These are phyloP conservation scores for Penicillium parvum DNA, from an alignment of 495 filamentous ascomycete genomes.

Conservation along the genomic window DNA sequence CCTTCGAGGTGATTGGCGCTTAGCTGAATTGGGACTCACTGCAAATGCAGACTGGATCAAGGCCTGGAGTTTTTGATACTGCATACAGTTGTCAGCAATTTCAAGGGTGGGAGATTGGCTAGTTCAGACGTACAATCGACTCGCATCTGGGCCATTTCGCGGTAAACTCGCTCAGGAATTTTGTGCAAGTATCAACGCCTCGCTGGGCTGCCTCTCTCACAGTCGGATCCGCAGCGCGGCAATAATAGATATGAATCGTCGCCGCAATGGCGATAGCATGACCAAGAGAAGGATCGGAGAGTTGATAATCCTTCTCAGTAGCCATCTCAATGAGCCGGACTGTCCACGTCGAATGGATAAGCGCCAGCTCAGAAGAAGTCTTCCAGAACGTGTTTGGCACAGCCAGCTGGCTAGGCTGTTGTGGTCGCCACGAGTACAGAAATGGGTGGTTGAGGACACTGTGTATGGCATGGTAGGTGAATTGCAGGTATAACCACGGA, in stretches of 20 bases:
- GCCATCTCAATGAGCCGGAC: constrained; percentile 43
- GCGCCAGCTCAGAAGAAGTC: constrained; percentile 37
- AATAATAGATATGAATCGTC: constrained; percentile 41
- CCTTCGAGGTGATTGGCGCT: constrained; percentile 30
- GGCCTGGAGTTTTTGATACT: constrained; percentile 34
- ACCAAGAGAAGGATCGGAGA: constrained; percentile 40
- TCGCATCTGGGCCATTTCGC: constrained; percentile 30
- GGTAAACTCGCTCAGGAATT: constrained; percentile 30
- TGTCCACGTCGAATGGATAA: constrained; percentile 43
- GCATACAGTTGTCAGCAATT: not conserved
- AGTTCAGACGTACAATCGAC: constrained; percentile 23
- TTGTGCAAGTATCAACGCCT: constrained; percentile 34
- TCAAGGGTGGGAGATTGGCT: not conserved
- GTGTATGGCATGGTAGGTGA: constrained; percentile 41
- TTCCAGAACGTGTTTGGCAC: constrained; percentile 45
- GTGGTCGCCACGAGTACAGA: constrained; percentile 41
- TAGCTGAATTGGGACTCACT: constrained; percentile 24
- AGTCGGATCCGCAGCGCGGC: constrained; percentile 35
- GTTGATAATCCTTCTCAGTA: constrained; percentile 33
- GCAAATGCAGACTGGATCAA: constrained; percentile 35
- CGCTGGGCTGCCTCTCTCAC: constrained; percentile 37
- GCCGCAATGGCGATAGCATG: constrained; percentile 38
- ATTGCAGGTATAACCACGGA: constrained; percentile 42
- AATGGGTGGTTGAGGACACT: constrained; percentile 44
- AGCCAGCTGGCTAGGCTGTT: constrained; percentile 38